phyloP scores from a whole-genome alignment of 2,329 filamentous ascomycete genomes.

The Clarireedia monteithiana region DNA sequence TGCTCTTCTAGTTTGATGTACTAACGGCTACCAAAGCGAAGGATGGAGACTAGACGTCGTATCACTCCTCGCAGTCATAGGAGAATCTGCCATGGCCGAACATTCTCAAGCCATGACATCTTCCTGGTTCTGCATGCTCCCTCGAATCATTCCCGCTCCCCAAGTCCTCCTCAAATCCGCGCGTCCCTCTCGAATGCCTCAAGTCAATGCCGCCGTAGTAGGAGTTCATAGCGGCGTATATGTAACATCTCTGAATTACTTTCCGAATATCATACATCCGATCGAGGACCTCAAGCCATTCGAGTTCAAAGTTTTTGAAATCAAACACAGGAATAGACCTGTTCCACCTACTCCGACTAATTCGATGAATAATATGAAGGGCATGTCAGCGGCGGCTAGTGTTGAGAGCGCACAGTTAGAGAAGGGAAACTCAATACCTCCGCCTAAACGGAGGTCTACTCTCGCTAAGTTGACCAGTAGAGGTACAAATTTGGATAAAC shows the following conservation, averaged over 20 bases:
- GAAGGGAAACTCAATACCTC: slow-evolving; percentile 2
- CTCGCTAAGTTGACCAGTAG: slow-evolving; percentile 14
- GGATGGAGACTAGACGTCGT: slow-evolving; percentile 55
- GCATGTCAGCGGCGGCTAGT: slow-evolving; percentile 1
- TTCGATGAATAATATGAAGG: not conserved
- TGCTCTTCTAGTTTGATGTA: not conserved
- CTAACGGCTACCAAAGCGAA: slow-evolving; percentile 1
- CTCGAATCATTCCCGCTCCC: slow-evolving; percentile 53
- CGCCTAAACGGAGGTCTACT: slow-evolving; percentile 11
- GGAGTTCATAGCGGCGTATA: slow-evolving; percentile 51
- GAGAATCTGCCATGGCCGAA: slow-evolving; percentile 50
- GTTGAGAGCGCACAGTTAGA: not conserved
- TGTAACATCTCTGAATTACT: slow-evolving; percentile 50
- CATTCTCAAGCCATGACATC: slow-evolving; percentile 52
- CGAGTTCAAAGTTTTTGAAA: slow-evolving; percentile 41
- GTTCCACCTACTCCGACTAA: not conserved
- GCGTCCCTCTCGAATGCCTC: slow-evolving; percentile 47
- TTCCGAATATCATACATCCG: slow-evolving; percentile 52
- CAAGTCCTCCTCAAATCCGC: slow-evolving; percentile 52
- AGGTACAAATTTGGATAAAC: slow-evolving; percentile 23
- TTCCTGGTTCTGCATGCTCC: slow-evolving; percentile 49
- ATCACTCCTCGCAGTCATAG: slow-evolving; percentile 54
- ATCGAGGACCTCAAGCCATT: slow-evolving; percentile 42
- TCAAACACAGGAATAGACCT: slow-evolving; percentile 33
- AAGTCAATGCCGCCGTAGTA: slow-evolving; percentile 45